Base-by-base conservation (phyloP, 192 early-diverging fungal species). In the Dissophora globulifera region DNA sequence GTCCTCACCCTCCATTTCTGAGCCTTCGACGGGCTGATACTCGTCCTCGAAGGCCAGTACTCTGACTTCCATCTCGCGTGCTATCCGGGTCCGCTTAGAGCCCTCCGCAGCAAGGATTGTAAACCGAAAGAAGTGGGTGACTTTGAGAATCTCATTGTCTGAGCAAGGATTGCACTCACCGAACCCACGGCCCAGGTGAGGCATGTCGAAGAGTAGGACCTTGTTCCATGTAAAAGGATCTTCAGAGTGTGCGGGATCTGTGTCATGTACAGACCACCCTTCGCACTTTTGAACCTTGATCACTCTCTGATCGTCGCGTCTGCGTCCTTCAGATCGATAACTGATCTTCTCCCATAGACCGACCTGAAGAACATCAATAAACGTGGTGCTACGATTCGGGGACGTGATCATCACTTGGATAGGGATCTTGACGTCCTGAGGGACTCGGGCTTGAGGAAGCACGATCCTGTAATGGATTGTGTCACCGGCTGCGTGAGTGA, bases 241-340 rank as follows among this genome's bases (percentile, higher is more conserved):
- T 38, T n/a, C n/a, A n/a, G n/a, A n/a, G n/a, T n/a, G n/a, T n/a
- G n/a, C n/a, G n/a, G n/a, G n/a, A n/a, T 65, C 40, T 6, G 35
- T 41, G 22, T 55, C 51, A 6, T 52, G 23, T 6, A 51, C 43
- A 4, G 72, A 41, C 72, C 72, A 76, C 13, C 72, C 72, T 50
- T 61, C 64, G n/a, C 58, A 56, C 52, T 76, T 76, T 56, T 67
- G 71, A 22, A 67, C 62, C 52, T 67, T 76, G 58, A 76, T 64
- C 17, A 76, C 23, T 16, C 72, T 40, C 72, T 67, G 61, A 46
- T 76, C 62, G 6, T 54, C 58, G 13, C 71, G 55, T 17, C 53
- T 41, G 11, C 62, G 62, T 11, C 58, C 62, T 31, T 75, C 71
- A 0, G 64, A 57, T 2, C 46, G 19, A n/a, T 76, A 76, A 2